Evolutionary conservation across 371 early-diverging fungal species (phyloP).

Genomic region (Globomyces sp.): DNA sequence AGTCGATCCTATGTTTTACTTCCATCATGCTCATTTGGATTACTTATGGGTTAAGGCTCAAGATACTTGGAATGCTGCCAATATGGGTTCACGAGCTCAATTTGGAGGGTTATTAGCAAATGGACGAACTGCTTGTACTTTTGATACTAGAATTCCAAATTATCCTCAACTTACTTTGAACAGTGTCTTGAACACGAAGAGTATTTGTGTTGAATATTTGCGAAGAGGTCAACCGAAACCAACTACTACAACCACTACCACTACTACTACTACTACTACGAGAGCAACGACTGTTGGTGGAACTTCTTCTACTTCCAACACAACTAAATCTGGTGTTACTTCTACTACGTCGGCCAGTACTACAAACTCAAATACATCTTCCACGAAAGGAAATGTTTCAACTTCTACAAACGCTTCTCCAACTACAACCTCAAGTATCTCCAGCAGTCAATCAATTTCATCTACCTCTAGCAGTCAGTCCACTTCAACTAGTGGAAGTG

Average conservation of each 20-base stretch:
- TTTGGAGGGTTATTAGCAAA: neutral
- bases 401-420: slow-evolving; percentile 2
- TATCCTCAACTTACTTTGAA: slow-evolving; percentile 13
- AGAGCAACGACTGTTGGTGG: slow-evolving; percentile 1
- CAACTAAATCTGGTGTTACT: slow-evolving; percentile 1
- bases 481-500: neutral
- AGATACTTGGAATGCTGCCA: slow-evolving; percentile 8
- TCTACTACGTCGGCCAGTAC: neutral
- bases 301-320: slow-evolving; percentile 20
- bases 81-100: slow-evolving; percentile 1
- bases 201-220: slow-evolving; percentile 16
- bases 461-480: slow-evolving; percentile 12
- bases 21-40: slow-evolving; percentile 20
- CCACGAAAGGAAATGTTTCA: neutral
- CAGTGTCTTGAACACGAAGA: slow-evolving; percentile 8
- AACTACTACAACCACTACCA: neutral
- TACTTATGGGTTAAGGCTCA: slow-evolving; percentile 23
- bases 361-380: neutral
- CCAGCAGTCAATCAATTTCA: neutral
- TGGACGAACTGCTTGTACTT: neutral
- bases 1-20: slow-evolving; percentile 18
- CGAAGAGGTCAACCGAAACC: slow-evolving; percentile 1
- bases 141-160: neutral
- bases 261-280: neutral
- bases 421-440: neutral